Base-by-base conservation (phyloP, 345 rosid genomes). In the Gynandropsis gynandra region DNA sequence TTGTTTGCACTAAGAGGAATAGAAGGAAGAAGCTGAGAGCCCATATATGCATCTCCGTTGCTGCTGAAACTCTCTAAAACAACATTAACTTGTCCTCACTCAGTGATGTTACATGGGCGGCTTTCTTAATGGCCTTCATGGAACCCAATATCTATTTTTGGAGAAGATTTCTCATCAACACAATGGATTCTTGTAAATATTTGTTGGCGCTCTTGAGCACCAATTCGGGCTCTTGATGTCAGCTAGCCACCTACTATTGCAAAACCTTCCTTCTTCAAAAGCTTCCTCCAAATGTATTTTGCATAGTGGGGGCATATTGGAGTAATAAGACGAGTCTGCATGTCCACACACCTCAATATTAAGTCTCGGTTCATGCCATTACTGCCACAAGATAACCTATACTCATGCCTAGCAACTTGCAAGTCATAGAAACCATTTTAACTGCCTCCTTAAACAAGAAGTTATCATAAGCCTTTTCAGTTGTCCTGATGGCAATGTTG, bases 231-330 rank as follows among this genome's bases (percentile, higher is more conserved):
- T 73, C 56, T 75, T 54, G 84, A 80, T 9, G 19, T 18, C 11
- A 96, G 98, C 98, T 96, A 92, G n/a, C 98, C 96, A 8, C 95
- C 83, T 52, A 74, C 74, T 50, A 92, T 64, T 32, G 66, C 96
- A 45, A 75, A 79, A 18, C 98, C 89, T 27, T 82, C 83, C 69
- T 78, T 84, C 75, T 76, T 77, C 72, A 92, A 47, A 71, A 85
- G 72, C 54, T 69, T 82, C 72, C 88, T 79, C 98, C 98, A 92
- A 40, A 92, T 86, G 72, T 76, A 74, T 52, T 87, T 96, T 0
- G 82, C 77, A 73, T 80, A 87, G 53, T 92, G 98, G 43, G 98
- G 98, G 67, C 96, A 92, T 45, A 92, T 73, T 45, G 98, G 98
- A 51, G 85, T 65, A 29, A 90, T 73, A 38, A 92, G 96, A 21